Conservation (phyloP, 202 grass and related monocot genomes). For the Setaria italica region DNA sequence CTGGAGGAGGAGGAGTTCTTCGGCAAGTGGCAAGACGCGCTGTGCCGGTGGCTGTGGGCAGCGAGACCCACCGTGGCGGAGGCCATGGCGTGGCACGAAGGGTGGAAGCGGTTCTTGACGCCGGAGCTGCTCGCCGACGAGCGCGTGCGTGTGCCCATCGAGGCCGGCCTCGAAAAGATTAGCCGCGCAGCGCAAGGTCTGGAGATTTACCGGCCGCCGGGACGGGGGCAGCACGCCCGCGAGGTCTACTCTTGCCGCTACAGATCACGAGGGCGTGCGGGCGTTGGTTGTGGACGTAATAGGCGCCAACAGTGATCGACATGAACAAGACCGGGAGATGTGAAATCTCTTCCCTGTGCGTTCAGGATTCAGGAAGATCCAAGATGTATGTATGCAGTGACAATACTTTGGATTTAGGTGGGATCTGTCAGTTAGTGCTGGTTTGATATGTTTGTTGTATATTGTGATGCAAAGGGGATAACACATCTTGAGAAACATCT, state of each 20-base stretch:
- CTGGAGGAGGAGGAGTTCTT: slow-evolving; percentile 65
- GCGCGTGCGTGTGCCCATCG: slow-evolving; percentile 42
- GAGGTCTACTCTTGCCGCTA: not conserved
- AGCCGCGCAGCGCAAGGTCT: slow-evolving; percentile 35
- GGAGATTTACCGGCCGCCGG: slow-evolving; percentile 21
- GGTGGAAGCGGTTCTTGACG: slow-evolving; percentile 58
- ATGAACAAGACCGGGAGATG: not conserved
- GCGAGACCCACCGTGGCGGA: slow-evolving; percentile 39
- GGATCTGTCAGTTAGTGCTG: not conserved
- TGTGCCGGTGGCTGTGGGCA: slow-evolving; percentile 51
- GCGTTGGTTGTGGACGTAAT: not conserved
- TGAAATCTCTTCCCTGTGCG: not conserved
- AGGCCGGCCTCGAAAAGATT: slow-evolving; percentile 54
- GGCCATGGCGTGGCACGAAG: slow-evolving; percentile 55
- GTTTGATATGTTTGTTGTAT: not conserved
- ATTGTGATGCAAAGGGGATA: too few relatives aligned
- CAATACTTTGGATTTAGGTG: not conserved
- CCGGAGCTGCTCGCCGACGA: slow-evolving; percentile 60
- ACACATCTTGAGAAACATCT: not conserved
- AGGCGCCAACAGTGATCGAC: not conserved
- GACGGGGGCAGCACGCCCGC: not conserved
- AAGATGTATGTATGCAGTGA: not conserved
- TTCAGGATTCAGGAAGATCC: not conserved
- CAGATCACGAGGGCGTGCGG: not conserved
- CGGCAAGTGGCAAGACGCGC: slow-evolving; percentile 51